Evolutionary conservation across 768 basidiomycete genomes (phyloP), one percentile per base, ranked within the genome.

Genomic region (Boletus rubroflammeus): DNA sequence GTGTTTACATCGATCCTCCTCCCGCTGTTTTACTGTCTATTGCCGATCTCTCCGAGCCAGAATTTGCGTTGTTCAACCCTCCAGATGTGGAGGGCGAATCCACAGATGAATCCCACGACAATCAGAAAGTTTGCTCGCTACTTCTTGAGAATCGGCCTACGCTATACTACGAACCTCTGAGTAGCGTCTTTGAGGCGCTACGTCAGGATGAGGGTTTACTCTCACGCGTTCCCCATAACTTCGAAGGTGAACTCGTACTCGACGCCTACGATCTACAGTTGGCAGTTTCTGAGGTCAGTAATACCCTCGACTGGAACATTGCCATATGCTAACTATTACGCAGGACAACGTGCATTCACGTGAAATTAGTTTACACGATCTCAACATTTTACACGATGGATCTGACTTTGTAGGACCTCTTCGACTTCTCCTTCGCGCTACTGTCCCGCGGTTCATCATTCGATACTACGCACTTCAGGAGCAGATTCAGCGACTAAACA

Each of bases 91-190:
- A 62, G 21, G 53, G n/a, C 39, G 65, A 70, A 29, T 54, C 68
- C 21, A 23, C 40, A 13, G 56, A 56, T 14, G 57, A 52, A 34
- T n/a, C 50, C 15, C 61, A 65, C 6, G 42, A 28, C 45, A 36
- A 54, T 39, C 64, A 65, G 39, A 62, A 46, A 57, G 42, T 29
- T 40, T 70, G 56, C 31, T 64, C 70, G n/a, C 65, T 88, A 6
- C 71, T 91, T 45, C 76, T 92, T 54, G 78, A 81, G 43, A 73
- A 82, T 53, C 77, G 73, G 17, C 88, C 88, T 3, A 86, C 82
- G 5, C 73, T 91, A 7, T 92, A 88, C 67, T 91, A 90, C 61
- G 88, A 90, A 65, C 83, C 88, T 28, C 65, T 92, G 43, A 80
- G 78, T 40, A 75, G 71, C 53, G 80, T 90, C 19, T 90, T 91